phyloP scores from a whole-genome alignment of 1,284 basidiomycete species.

The Cryptococcus hybrid region DNA sequence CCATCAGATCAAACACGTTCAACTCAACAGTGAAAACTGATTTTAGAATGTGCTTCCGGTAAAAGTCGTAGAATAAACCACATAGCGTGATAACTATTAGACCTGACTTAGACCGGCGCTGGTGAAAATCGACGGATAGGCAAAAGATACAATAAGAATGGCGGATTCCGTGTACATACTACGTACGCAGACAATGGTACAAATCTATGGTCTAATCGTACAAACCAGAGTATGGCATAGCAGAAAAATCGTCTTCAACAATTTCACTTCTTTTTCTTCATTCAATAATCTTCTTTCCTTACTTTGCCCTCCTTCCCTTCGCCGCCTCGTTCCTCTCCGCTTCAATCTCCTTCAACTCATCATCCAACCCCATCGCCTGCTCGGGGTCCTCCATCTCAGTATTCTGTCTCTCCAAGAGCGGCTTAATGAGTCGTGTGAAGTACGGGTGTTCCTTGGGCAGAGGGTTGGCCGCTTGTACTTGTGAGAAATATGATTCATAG shows the following conservation, averaged over 20 bases:
- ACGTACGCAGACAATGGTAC: too few species aligned
- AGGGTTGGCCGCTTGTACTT: conserved; percentile 50
- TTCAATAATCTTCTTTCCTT: not conserved
- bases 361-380: conserved; percentile 52
- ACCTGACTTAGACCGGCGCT: too few species aligned
- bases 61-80: too few species aligned
- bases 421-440: conserved; percentile 57
- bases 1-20: too few species aligned
- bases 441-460: conserved; percentile 53
- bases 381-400: conserved; percentile 52
- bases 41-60: too few species aligned
- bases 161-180: too few species aligned
- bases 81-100: too few species aligned
- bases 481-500: conserved; percentile 55
- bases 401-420: conserved; percentile 54
- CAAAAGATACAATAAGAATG: too few species aligned
- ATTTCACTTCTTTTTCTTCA: not conserved
- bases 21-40: too few species aligned
- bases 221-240: too few species aligned
- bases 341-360: conserved; percentile 40
- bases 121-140: too few species aligned
- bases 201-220: too few species aligned
- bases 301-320: conserved; percentile 1
- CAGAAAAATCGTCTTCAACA: not conserved
- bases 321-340: conserved; percentile 20